These are phyloP conservation scores for Lagenaria siceraria DNA, from an alignment of 306 rosid species.

Conservation along the genomic window DNA sequence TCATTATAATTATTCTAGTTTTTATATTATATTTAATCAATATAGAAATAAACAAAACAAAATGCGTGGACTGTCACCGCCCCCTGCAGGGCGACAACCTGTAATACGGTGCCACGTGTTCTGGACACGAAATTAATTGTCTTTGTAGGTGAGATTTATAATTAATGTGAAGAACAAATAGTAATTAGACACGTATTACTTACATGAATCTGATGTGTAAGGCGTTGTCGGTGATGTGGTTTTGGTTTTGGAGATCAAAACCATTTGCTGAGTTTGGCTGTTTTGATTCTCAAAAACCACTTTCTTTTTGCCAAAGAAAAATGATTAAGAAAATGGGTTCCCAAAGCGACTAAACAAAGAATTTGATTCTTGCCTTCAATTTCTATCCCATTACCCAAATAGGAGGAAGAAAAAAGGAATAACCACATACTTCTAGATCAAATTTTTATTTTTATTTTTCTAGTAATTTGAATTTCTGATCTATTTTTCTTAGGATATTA, in stretches of 20 bases:
- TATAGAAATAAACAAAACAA: no score
- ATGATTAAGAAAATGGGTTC: no score
- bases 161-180: neutral
- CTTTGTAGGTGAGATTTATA: no score
- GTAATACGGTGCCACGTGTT: neutral
- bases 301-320: neutral
- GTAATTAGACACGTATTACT: neutral
- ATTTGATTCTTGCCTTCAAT: neutral
- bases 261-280: neutral
- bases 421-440: neutral
- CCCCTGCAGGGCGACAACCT: neutral
- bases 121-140: no score
- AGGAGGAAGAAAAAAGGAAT: neutral
- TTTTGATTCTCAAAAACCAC: neutral
- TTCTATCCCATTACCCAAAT: neutral
- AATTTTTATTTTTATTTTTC: no score
- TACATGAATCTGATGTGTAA: neutral
- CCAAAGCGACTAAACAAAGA: neutral
- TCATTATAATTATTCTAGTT: no score
- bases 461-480: no score
- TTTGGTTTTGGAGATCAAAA: neutral
- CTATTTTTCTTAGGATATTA: no score
- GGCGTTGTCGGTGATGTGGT: neutral
- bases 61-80: neutral
- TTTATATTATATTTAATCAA: no score